Evolutionary conservation across 2,329 filamentous ascomycete genomes (phyloP).

Genomic region (Ceratocystis colombiana): DNA sequence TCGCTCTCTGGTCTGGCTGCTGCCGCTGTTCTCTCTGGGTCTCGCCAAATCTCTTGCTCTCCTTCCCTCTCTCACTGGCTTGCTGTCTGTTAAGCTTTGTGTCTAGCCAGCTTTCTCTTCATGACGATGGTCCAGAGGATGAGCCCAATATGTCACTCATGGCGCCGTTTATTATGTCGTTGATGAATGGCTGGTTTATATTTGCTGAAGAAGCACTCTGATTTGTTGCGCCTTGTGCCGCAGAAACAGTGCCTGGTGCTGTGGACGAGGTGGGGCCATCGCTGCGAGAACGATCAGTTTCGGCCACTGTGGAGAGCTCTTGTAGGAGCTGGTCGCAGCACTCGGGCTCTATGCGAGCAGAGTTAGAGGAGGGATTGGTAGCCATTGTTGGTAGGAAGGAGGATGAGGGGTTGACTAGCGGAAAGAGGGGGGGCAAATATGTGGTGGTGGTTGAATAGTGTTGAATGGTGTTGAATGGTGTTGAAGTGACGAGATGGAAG

Average conservation of each 20-base stretch:
- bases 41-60: background rate
- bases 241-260: conserved; percentile 15
- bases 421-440: background rate
- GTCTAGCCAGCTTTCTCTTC: background rate
- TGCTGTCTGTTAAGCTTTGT: background rate
- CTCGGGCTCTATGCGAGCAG: conserved; percentile 22
- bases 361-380: conserved; percentile 10
- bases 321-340: conserved; percentile 24
- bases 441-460: too few species aligned
- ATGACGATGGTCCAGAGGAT: conserved; percentile 7
- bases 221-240: conserved; percentile 1
- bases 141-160: conserved; percentile 21
- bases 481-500: background rate
- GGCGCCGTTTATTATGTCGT: conserved; percentile 22
- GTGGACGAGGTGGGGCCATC: conserved; percentile 9
- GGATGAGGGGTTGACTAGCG: too few species aligned
- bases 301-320: conserved; percentile 22
- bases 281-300: conserved; percentile 17
- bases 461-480: background rate
- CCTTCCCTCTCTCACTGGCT: background rate
- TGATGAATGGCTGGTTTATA: conserved; percentile 23
- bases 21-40: background rate
- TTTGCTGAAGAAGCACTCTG: conserved; percentile 16
- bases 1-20: background rate
- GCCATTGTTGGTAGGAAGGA: conserved; percentile 13